Conservation (phyloP, 1,284 basidiomycete species). For the Rhodotorula sp. region DNA sequence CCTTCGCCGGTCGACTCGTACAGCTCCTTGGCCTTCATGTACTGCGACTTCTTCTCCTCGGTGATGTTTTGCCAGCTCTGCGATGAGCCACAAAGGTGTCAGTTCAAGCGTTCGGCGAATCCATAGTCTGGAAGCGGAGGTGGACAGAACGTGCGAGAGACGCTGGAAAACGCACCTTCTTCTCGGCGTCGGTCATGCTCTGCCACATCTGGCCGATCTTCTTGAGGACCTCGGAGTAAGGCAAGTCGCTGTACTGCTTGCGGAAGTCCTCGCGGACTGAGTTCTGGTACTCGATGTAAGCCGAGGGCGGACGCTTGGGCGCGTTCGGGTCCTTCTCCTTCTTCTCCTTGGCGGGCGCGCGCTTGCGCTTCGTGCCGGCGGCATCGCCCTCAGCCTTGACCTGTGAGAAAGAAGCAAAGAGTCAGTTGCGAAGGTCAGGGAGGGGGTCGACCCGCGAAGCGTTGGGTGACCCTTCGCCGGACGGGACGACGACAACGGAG, state of each 20-base stretch:
- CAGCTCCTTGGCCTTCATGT: constrained; percentile 25
- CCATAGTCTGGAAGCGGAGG: not conserved
- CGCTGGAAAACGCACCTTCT: constrained; percentile 60
- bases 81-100: not conserved
- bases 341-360: constrained; percentile 55
- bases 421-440: not conserved
- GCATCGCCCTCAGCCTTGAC: constrained; percentile 21
- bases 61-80: constrained; percentile 35
- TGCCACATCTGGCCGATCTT: constrained; percentile 75
- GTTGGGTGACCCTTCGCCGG: too few species aligned
- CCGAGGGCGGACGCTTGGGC: constrained; percentile 89
- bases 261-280: constrained; percentile 74
- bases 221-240: constrained; percentile 69
- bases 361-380: constrained; percentile 43
- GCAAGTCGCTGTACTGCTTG: constrained; percentile 62
- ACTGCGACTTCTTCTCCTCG: constrained; percentile 25
- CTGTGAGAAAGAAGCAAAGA: not conserved
- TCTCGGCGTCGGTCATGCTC: constrained; percentile 64
- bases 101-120: not conserved
- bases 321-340: constrained; percentile 84
- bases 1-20: constrained; percentile 23
- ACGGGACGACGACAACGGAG: not conserved
- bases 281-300: constrained; percentile 95
- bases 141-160: not conserved
- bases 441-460: too few species aligned